These are phyloP conservation scores for Zostera marina DNA, from an alignment of 116 monocot genomes.

Conservation along the genomic window DNA sequence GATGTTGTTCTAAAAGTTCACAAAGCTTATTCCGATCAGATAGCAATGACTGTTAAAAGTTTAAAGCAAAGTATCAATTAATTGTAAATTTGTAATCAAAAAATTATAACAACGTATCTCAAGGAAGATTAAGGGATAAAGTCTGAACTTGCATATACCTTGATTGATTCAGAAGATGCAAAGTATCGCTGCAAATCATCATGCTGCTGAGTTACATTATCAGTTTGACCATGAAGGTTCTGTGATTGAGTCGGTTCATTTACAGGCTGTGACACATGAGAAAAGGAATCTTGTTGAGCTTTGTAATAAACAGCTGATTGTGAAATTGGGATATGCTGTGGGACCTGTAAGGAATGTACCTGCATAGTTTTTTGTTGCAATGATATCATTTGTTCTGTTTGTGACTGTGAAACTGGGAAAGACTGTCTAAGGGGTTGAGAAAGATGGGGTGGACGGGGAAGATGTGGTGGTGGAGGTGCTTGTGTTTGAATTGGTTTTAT, in stretches of 20 bases:
- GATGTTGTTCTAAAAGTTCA: conserved; percentile 86
- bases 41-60: conserved; percentile 44
- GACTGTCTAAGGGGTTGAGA: conserved; percentile 25
- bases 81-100: neutral
- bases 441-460: conserved; percentile 43
- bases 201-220: conserved; percentile 32
- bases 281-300: conserved; percentile 33
- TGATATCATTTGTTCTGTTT: conserved; percentile 32
- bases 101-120: neutral
- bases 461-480: conserved; percentile 53
- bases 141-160: conserved; percentile 23
- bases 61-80: neutral
- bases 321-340: conserved; percentile 52
- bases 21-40: conserved; percentile 94
- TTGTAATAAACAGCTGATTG: conserved; percentile 67
- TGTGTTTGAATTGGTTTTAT: conserved; percentile 20
- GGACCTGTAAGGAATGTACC: conserved; percentile 58
- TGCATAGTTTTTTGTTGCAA: conserved; percentile 34
- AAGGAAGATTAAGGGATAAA: neutral
- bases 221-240: conserved; percentile 16
- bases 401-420: conserved; percentile 30
- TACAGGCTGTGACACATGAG: conserved; percentile 12
- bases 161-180: conserved; percentile 89
- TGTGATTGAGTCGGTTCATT: conserved; percentile 21
- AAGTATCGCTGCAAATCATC: conserved; percentile 83